Conservation (phyloP, 768 basidiomycete species). For the Agaricus subrufescens region DNA sequence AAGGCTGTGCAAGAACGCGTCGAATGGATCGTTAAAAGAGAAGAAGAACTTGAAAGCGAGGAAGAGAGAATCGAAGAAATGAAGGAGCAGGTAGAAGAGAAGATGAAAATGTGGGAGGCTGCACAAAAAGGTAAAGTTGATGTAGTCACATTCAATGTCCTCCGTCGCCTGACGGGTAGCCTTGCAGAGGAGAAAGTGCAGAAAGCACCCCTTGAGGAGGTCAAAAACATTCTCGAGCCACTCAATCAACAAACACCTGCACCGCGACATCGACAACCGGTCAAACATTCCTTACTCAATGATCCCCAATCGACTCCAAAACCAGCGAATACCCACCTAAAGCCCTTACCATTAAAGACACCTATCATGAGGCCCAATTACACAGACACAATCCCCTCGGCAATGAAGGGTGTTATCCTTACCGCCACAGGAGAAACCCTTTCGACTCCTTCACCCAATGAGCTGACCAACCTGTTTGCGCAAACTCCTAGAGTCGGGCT, state of each 20-base stretch:
- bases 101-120: constrained; percentile 39
- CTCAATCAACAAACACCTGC: constrained; percentile 26
- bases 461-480: constrained; percentile 63
- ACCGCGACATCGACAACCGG: constrained; percentile 16
- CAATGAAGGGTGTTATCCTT: constrained; percentile 76
- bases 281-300: constrained; percentile 15
- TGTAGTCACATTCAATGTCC: not conserved
- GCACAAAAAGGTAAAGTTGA: constrained; percentile 4
- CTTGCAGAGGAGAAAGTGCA: constrained; percentile 37
- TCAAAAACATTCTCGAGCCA: constrained; percentile 63
- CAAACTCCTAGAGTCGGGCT: constrained; percentile 67
- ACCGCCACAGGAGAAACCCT: constrained; percentile 75
- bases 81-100: constrained; percentile 46
- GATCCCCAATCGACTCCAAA: not conserved
- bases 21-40: constrained; percentile 44
- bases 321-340: constrained; percentile 11
- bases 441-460: constrained; percentile 64
- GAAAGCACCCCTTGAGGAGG: constrained; percentile 66
- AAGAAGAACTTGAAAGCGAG: constrained; percentile 51
- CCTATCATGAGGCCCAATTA: constrained; percentile 40
- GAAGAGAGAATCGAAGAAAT: constrained; percentile 42
- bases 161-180: not conserved
- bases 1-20: constrained; percentile 47
- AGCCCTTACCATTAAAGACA: constrained; percentile 39
- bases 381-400: constrained; percentile 37